Conservation (phyloP, 2,329 filamentous ascomycete species). For the Penicillium thymicola region DNA sequence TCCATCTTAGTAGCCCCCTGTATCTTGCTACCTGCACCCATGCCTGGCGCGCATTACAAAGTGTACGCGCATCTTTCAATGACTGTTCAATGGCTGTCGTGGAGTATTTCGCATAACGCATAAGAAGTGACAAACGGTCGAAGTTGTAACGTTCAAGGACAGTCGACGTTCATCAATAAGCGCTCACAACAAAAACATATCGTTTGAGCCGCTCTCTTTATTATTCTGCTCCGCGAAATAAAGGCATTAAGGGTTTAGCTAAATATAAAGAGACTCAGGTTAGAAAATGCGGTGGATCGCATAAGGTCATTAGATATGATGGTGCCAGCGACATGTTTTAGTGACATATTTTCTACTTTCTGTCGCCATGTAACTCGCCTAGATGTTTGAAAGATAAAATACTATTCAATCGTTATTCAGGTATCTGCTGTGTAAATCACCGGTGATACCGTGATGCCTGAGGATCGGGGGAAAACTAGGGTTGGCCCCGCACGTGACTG, state of each 20-base stretch:
- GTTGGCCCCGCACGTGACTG: constrained; percentile 8
- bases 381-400: background rate
- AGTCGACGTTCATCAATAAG: constrained; percentile 30
- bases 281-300: no score
- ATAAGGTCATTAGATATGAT: background rate
- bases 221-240: no score
- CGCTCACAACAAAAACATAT: constrained; percentile 8
- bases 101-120: background rate
- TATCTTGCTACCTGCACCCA: background rate
- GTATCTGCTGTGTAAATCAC: background rate
- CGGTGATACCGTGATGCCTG: background rate
- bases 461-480: constrained; percentile 4
- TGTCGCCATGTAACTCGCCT: rapidly evolving
- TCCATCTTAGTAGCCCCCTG: background rate
- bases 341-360: background rate
- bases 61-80: background rate
- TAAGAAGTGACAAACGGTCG: constrained; percentile 36
- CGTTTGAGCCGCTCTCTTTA: no score
- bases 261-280: no score
- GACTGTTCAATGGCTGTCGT: background rate
- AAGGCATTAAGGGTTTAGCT: no score
- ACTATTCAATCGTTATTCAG: background rate
- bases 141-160: constrained; percentile 15
- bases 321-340: background rate
- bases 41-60: background rate